A percentile compares a stretch with the other conserved stretches of the same genome.
These are phyloP conservation scores for Fragilaria crotonensis DNA, from an alignment of 108 stramenopile species.

Conservation along the genomic window DNA sequence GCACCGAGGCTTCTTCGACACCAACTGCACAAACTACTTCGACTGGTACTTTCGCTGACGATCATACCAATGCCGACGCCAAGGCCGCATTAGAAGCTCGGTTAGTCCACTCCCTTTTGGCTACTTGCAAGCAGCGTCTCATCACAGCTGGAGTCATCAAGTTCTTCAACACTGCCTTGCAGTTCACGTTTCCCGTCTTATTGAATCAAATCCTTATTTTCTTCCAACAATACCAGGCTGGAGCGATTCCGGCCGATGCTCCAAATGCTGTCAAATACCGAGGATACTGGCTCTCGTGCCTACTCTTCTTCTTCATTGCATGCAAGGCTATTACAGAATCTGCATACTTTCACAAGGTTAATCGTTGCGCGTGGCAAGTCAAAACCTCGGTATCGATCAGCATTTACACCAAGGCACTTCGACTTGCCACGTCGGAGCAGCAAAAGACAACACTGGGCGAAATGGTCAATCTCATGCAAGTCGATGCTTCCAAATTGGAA, in stretches of 20 bases:
- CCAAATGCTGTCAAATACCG: slow-evolving; percentile 39
- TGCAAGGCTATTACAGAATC: slow-evolving; percentile 65
- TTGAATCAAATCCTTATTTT: slow-evolving; percentile 53
- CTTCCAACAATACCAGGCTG: slow-evolving; percentile 51
- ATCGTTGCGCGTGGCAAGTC: slow-evolving; percentile 31
- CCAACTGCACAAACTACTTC: neutral
- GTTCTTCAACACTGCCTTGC: slow-evolving; percentile 45
- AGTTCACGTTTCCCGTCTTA: slow-evolving; percentile 64
- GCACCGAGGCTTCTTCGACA: neutral
- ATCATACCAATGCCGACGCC: neutral
- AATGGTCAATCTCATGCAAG: slow-evolving; percentile 88
- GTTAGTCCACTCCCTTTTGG: slow-evolving; percentile 17
- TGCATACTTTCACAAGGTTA: slow-evolving; percentile 54
- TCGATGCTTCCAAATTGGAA: slow-evolving; percentile 85
- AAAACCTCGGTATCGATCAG: slow-evolving; percentile 54
- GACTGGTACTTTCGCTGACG: slow-evolving; percentile 7
- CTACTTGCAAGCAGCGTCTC: slow-evolving; percentile 43
- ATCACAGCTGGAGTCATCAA: slow-evolving; percentile 46
- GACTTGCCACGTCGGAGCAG: slow-evolving; percentile 58
- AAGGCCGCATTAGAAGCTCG: neutral
- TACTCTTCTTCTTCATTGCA: slow-evolving; percentile 48
- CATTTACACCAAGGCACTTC: slow-evolving; percentile 81
- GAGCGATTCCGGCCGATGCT: slow-evolving; percentile 30
- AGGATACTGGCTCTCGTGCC: slow-evolving; percentile 63
- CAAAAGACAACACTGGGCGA: slow-evolving; percentile 63